Conservation (phyloP, 1,284 basidiomycete species). For the Ustilago vetiveriae region DNA sequence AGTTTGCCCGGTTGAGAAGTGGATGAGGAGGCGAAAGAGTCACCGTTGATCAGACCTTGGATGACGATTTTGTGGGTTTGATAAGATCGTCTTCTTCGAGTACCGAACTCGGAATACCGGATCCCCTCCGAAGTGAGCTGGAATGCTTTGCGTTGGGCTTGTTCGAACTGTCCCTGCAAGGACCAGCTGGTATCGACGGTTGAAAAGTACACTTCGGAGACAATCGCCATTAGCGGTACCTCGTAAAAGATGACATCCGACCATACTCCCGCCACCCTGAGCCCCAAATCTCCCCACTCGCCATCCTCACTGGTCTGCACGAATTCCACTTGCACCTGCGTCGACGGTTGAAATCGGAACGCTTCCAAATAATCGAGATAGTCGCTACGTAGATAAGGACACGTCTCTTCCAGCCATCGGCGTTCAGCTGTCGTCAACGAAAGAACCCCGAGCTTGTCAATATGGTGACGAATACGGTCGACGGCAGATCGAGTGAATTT, state of each 20-base stretch:
- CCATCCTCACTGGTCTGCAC: slow-evolving; percentile 68
- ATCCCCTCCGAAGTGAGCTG: slow-evolving; percentile 78
- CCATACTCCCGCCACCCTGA: slow-evolving; percentile 83
- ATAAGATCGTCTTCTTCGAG: slow-evolving; percentile 84
- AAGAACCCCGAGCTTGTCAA: slow-evolving; percentile 76
- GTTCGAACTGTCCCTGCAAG: slow-evolving; percentile 77
- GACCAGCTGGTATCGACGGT: slow-evolving; percentile 82
- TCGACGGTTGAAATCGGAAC: slow-evolving; percentile 80
- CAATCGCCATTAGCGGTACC: slow-evolving; percentile 88
- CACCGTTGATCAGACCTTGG: slow-evolving; percentile 75
- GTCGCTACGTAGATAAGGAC: slow-evolving; percentile 78
- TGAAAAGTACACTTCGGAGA: slow-evolving; percentile 80
- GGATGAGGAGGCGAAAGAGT: slow-evolving; percentile 8
- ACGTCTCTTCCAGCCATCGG: slow-evolving; percentile 75
- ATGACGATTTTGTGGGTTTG: slow-evolving; percentile 82
- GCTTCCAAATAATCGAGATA: slow-evolving; percentile 81
- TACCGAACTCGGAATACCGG: slow-evolving; percentile 90
- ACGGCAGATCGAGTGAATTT: slow-evolving; percentile 78
- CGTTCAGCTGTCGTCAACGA: slow-evolving; percentile 75
- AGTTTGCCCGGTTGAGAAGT: slow-evolving; percentile 73
- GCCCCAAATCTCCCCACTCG: slow-evolving; percentile 75
- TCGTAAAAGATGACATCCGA: slow-evolving; percentile 92
- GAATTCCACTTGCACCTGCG: slow-evolving; percentile 80
- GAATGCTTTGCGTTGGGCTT: slow-evolving; percentile 78
- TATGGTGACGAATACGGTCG: slow-evolving; percentile 72